Evolutionary conservation across 73 alveolate genomes (phyloP), one percentile per base, ranked within the genome.

Genomic region (Blepharisma stoltei): DNA sequence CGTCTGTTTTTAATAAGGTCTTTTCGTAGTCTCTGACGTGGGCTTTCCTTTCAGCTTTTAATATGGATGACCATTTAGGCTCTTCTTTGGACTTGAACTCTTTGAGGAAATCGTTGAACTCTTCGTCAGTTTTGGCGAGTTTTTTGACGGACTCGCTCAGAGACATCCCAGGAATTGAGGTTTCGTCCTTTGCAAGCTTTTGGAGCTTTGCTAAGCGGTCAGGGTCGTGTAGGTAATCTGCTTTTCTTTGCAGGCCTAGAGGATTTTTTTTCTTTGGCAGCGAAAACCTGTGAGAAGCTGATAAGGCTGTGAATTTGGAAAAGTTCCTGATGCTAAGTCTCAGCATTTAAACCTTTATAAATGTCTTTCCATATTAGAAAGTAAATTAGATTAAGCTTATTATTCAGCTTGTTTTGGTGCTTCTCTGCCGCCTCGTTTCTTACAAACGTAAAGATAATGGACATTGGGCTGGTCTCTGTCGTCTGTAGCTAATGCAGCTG

Each of bases 401-500:
- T 1, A 32, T 1, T 32, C 41, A 32, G 41, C 41, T 32, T 32
- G 41, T 32, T 32, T 32, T 32, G 41, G 41, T 32, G 41, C 41
- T 32, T 32, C 41, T 32, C 41, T 32, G 41, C 41, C 41, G 4
- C 73, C 79, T 43, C 65, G 11, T 76, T 84, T 84, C 60, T 82
- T 84, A 90, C 92, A 84, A 41, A 94, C 95, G 83, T 94, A 95
- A 80, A 95, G 80, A 76, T 94, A 95, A 83, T 95, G 99, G 81
- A 89, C 95, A 80, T 93, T 92, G 60, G 97, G 97, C 48, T 88
- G 96, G 70, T 94, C 96, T 77, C 86, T 94, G 76, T 95, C 99
- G 66, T 94, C 99, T 45, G 90, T 73, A 21, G 98, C 91, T 44
- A 94, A 95, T 21, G 90, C 93, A 0, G 97, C 95, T 45, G 92